phyloP scores from a whole-genome alignment of 2,329 filamentous ascomycete genomes.

The Xylariaceae sp. region DNA sequence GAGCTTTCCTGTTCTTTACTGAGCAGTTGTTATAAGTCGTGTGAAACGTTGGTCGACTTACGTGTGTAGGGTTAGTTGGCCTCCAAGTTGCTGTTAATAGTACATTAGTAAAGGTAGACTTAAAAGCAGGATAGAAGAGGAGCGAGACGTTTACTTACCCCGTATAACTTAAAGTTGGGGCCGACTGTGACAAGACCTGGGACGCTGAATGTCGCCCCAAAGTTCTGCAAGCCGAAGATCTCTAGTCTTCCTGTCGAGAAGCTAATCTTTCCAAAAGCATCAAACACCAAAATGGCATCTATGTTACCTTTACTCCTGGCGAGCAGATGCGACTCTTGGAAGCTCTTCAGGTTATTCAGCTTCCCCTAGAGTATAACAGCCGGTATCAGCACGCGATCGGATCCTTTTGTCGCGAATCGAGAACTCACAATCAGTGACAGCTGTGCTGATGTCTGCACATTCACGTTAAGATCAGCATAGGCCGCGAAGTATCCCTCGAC shows the following conservation, averaged over 20 bases:
- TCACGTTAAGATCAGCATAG: constrained; percentile 19
- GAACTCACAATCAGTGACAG: constrained; percentile 16
- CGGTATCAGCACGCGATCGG: not conserved
- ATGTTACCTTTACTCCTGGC: constrained; percentile 23
- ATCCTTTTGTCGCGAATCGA: not conserved
- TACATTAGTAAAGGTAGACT: not conserved
- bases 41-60: not conserved
- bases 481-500: constrained; percentile 13
- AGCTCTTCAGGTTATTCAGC: constrained; percentile 15
- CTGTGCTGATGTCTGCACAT: constrained; percentile 21
- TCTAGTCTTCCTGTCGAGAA: constrained; percentile 18
- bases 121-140: not conserved
- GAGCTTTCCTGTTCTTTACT: constrained; percentile 13
- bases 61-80: constrained; percentile 13
- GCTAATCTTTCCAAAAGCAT: constrained; percentile 17
- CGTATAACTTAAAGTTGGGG: constrained; percentile 19
- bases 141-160: constrained; percentile 8
- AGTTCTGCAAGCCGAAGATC: constrained; percentile 14
- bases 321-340: constrained; percentile 19
- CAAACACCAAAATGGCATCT: constrained; percentile 18
- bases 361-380: constrained; percentile 9
- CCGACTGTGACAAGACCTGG: constrained; percentile 23
- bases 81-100: constrained; percentile 3
- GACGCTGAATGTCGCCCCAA: constrained; percentile 8
- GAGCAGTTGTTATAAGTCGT: not conserved